phyloP scores from a whole-genome alignment of 73 alveolate species.

The Paramecium bursaria region DNA sequence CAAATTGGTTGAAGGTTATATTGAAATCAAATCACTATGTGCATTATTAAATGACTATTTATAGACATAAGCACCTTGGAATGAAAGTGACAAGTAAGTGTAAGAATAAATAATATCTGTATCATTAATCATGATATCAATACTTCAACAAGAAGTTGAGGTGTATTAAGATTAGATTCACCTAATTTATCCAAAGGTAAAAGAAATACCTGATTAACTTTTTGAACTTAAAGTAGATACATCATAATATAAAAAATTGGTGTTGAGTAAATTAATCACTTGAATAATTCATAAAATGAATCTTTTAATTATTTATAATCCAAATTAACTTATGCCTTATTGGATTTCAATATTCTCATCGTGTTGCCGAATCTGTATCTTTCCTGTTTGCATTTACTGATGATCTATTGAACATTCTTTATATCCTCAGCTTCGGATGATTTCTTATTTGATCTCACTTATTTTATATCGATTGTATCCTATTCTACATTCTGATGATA shows the following conservation, averaged over 20 bases:
- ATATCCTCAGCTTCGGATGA: not conserved
- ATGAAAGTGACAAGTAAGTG: not conserved
- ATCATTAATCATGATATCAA: not conserved
- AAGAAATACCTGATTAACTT: not conserved
- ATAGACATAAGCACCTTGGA: conserved; percentile 11
- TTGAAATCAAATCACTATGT: not conserved
- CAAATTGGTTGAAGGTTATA: conserved; percentile 7
- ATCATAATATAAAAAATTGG: too few relatives aligned
- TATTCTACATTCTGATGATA: not conserved
- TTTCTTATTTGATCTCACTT: not conserved
- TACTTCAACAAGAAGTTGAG: not conserved
- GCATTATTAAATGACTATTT: not conserved
- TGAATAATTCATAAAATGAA: too few relatives aligned
- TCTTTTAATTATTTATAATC: conserved; percentile 24
- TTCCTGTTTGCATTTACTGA: not conserved
- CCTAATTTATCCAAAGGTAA: not conserved
- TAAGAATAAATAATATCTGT: not conserved
- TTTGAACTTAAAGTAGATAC: not conserved
- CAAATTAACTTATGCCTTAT: not conserved
- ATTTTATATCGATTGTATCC: not conserved
- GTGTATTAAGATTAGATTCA: not conserved
- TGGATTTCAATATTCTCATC: conserved; percentile 2
- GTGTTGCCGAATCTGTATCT: not conserved
- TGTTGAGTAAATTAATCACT: too few relatives aligned
- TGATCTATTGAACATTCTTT: conserved; percentile 1